Evolutionary conservation across 441 rosid genomes (phyloP).

Genomic region (Erodium chrysanthum): DNA sequence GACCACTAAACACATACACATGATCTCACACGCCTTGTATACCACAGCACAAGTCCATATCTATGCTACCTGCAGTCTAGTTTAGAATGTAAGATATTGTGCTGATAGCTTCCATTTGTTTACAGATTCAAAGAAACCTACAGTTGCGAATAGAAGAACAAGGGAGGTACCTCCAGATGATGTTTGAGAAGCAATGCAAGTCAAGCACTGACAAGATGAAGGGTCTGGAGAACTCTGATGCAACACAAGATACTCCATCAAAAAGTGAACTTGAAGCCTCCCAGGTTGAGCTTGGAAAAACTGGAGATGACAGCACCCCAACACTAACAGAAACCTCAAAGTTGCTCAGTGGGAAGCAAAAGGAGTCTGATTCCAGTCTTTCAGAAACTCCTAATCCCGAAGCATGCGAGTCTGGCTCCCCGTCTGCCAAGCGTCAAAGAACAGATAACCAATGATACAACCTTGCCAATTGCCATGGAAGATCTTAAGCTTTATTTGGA

Average conservation of each 20-base stretch:
- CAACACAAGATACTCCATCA: conserved; percentile 23
- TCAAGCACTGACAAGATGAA: conserved; percentile 48
- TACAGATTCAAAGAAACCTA: conserved; percentile 83
- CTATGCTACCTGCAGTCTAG: too few relatives aligned
- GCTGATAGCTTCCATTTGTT: conserved; percentile 7
- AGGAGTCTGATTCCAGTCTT: conserved; percentile 10
- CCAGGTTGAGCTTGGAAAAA: conserved; percentile 26
- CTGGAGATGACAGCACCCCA: conserved; percentile 9
- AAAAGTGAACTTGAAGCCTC: conserved; percentile 23
- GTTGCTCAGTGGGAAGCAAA: conserved; percentile 9
- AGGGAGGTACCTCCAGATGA: conserved; percentile 84
- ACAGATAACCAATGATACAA: conserved; percentile 22
- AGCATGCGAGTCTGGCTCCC: conserved; percentile 21
- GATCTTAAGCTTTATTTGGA: conserved; percentile 17
- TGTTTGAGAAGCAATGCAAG: conserved; percentile 82
- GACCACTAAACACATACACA: too few relatives aligned
- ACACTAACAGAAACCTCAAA: conserved; percentile 18
- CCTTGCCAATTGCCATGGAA: conserved; percentile 12
- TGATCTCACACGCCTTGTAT: too few relatives aligned
- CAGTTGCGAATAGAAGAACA: conserved; percentile 92
- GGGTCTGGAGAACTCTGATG: conserved; percentile 33
- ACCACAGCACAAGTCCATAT: too few relatives aligned
- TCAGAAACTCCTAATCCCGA: conserved; percentile 23
- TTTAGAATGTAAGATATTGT: neutral
- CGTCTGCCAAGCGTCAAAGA: conserved; percentile 40